Evolutionary conservation across 352 stramenopile species (phyloP).

Genomic region (Aphanomyces astaci): DNA sequence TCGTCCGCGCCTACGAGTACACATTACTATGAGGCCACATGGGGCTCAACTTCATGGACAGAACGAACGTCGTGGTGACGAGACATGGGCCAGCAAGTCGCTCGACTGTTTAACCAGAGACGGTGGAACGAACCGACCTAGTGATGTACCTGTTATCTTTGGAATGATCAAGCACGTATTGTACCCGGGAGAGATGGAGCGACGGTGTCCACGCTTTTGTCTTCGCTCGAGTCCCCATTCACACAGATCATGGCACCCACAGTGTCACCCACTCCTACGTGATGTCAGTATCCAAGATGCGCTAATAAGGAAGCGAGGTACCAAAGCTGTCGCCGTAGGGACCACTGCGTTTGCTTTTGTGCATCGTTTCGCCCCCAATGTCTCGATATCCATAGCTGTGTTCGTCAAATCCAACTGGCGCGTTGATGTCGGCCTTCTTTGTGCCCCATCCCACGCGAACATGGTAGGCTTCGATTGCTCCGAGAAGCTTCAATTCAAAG

Average conservation of each 20-base stretch:
- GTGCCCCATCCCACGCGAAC: slow-evolving; percentile 19
- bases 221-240: neutral
- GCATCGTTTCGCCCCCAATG: neutral
- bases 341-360: slow-evolving; percentile 16
- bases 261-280: slow-evolving; percentile 7
- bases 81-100: neutral
- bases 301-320: neutral
- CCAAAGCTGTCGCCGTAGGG: slow-evolving; percentile 13
- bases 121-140: slow-evolving; percentile 6
- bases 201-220: neutral
- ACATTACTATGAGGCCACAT: too few species aligned
- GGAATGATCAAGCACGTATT: neutral
- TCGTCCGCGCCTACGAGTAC: neutral
- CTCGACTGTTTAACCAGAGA: neutral
- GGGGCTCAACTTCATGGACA: neutral
- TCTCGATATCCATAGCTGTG: slow-evolving; percentile 19
- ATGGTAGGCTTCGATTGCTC: neutral
- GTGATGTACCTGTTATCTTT: neutral
- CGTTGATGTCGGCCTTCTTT: slow-evolving; percentile 22
- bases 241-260: slow-evolving; percentile 13
- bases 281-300: neutral
- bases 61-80: neutral
- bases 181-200: neutral
- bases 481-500: slow-evolving; percentile 17
- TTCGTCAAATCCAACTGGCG: slow-evolving; percentile 20